These are phyloP conservation scores for Nemania bipapillata DNA, from an alignment of 2,329 filamentous ascomycete genomes.

Conservation along the genomic window DNA sequence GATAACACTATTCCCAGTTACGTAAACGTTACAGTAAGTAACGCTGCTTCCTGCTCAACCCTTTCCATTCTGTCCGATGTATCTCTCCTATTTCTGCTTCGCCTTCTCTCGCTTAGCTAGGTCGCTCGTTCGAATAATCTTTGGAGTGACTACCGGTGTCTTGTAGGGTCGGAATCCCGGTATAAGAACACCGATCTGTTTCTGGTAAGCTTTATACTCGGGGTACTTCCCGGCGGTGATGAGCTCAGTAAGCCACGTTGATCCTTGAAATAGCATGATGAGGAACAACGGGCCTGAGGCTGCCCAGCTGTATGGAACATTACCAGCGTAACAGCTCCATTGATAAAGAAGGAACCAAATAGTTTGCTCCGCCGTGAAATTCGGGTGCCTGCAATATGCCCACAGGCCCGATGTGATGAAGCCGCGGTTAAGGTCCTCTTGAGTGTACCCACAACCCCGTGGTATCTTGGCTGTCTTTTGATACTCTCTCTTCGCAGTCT, in stretches of 20 bases:
- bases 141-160: constrained; percentile 55
- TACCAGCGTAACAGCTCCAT: constrained; percentile 82
- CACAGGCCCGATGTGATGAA: constrained; percentile 88
- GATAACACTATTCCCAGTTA: background rate
- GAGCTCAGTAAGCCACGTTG: constrained; percentile 85
- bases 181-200: constrained; percentile 83
- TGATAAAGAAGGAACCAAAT: constrained; percentile 90
- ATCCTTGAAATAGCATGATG: constrained; percentile 85
- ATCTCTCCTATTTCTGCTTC: constrained; percentile 53
- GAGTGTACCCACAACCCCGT: constrained; percentile 68
- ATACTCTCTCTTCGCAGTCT: constrained; percentile 82
- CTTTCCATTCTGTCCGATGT: background rate
- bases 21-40: background rate
- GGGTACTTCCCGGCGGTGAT: constrained; percentile 86
- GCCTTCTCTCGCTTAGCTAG: constrained; percentile 59
- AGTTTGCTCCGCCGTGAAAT: constrained; percentile 90
- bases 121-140: constrained; percentile 63
- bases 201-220: constrained; percentile 87
- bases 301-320: constrained; percentile 81
- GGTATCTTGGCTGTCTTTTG: constrained; percentile 77
- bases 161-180: constrained; percentile 66
- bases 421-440: constrained; percentile 85
- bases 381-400: constrained; percentile 90
- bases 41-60: background rate
- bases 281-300: constrained; percentile 75